Base-by-base conservation (phyloP, 1,139 yeast species). In the Yamadazyma buinensis region DNA sequence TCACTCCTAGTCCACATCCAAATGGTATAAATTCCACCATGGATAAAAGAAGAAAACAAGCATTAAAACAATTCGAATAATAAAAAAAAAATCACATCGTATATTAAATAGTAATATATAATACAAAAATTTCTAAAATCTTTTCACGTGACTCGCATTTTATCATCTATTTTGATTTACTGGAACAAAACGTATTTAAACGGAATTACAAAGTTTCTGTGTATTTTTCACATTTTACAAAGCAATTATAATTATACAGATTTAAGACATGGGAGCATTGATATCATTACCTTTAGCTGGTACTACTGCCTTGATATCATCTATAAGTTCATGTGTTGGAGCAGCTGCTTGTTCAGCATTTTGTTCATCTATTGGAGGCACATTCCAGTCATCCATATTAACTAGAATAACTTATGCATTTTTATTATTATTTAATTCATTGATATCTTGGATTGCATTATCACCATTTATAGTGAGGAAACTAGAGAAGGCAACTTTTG, bases 251-350 rank as follows among this genome's bases (percentile, higher is more conserved):
- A n/a, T n/a, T n/a, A n/a, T n/a, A n/a, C n/a, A n/a, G n/a, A n/a
- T n/a, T n/a, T n/a, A n/a, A n/a, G n/a, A n/a, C n/a, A 90, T 90
- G 97, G 97, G 97, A 29, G 95, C 87, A 5, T 67, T 82, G 13
- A 58, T 90, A 10, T 87, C 97, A 3, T 47, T 88, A 26, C 94
- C 94, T 0, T 47, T 82, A 42, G 62, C 68, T 62, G 82, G 77
- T 0, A 77, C 85, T 8, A 69, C 84, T 11, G 42, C 54, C 10
- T 20, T 39, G 12, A 29, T 47, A 23, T 44, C 56, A 25, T 83
- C 87, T 59, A 54, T 76, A 7, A 84, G 94, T 1, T 83, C 95
- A 22, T 87, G 94, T 48, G 67, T 77, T 35, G 97, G 97, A 10
- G 94, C 95, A 0, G 84, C 95, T 13, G 72, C 84, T 26, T 84